Evolutionary conservation across 495 filamentous ascomycete genomes (phyloP).

Genomic region (Penicillium nucicola): DNA sequence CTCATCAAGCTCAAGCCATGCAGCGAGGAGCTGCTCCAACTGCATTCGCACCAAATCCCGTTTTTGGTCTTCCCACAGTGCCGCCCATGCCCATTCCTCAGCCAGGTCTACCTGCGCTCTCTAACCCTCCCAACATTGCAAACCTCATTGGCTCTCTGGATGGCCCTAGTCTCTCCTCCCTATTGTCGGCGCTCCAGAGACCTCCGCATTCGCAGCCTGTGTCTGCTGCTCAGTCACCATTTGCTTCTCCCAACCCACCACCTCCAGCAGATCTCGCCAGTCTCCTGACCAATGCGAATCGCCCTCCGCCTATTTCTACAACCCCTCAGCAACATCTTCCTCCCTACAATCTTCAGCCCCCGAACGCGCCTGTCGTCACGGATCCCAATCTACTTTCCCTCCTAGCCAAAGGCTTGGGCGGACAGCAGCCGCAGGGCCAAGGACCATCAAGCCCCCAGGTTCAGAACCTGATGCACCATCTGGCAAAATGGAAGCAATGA

Average conservation of each 20-base stretch:
- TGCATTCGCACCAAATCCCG: slow-evolving; percentile 40
- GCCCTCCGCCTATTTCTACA: slow-evolving; percentile 35
- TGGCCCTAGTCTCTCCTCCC: slow-evolving; percentile 65
- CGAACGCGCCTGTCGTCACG: slow-evolving; percentile 31
- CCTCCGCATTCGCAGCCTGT: slow-evolving; percentile 42
- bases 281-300: slow-evolving; percentile 49
- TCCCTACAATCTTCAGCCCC: slow-evolving; percentile 31
- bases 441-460: slow-evolving; percentile 42
- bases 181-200: slow-evolving; percentile 58
- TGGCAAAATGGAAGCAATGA: slow-evolving; percentile 60
- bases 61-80: slow-evolving; percentile 42
- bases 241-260: slow-evolving; percentile 33
- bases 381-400: slow-evolving; percentile 47
- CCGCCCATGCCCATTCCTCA: slow-evolving; percentile 36
- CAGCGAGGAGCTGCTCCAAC: slow-evolving; percentile 41
- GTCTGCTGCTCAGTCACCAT: slow-evolving; percentile 37
- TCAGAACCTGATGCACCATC: slow-evolving; percentile 59
- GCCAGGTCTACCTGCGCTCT: slow-evolving; percentile 27
- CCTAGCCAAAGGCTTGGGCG: slow-evolving; percentile 39
- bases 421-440: slow-evolving; percentile 42
- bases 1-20: slow-evolving; percentile 64
- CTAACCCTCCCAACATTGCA: slow-evolving; percentile 40
- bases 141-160: slow-evolving; percentile 61
- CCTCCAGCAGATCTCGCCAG: slow-evolving; percentile 55
- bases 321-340: slow-evolving; percentile 34